phyloP scores from a whole-genome alignment of 805 yeast species.

The Yarrowia bubula region DNA sequence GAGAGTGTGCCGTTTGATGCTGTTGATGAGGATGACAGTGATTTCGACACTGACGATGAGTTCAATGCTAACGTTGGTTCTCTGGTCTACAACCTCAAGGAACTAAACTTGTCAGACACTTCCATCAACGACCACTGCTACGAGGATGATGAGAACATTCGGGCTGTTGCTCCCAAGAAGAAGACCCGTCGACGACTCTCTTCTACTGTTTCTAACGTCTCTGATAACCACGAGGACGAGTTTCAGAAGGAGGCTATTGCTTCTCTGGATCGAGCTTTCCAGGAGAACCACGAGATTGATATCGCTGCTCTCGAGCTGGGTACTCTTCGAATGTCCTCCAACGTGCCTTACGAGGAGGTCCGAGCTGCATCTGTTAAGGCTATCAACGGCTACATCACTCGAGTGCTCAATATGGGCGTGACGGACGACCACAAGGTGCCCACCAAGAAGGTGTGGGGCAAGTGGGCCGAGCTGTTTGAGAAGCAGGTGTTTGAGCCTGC shows the following conservation, averaged over 20 bases:
- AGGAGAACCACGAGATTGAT: conserved; percentile 87
- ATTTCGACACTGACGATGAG: conserved; percentile 24
- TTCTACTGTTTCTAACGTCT: conserved; percentile 47
- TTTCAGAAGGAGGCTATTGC: conserved; percentile 90
- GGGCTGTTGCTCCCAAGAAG: conserved; percentile 24
- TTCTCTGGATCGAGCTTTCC: conserved; percentile 87
- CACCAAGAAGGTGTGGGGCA: conserved; percentile 64
- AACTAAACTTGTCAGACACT: conserved; percentile 38
- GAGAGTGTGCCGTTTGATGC: conserved; percentile 37
- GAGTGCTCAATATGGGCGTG: conserved; percentile 66
- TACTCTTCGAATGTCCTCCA: conserved; percentile 96
- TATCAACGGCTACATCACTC: conserved; percentile 63
- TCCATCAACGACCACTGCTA: conserved; percentile 34
- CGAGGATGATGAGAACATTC: conserved; percentile 19
- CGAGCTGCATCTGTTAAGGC: conserved; percentile 77
- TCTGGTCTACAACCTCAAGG: conserved; percentile 35
- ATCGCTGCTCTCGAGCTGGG: conserved; percentile 90
- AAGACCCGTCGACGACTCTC: conserved; percentile 32
- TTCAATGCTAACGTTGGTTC: conserved; percentile 30
- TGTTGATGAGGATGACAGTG: conserved; percentile 39
- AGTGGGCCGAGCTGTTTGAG: conserved; percentile 78
- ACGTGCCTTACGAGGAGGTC: conserved; percentile 91
- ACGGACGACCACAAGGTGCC: conserved; percentile 78
- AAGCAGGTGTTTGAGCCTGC: conserved; percentile 80
- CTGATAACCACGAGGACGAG: conserved; percentile 55